phyloP scores from a whole-genome alignment of 2,329 filamentous ascomycete species.

The Colletotrichum liriopes region DNA sequence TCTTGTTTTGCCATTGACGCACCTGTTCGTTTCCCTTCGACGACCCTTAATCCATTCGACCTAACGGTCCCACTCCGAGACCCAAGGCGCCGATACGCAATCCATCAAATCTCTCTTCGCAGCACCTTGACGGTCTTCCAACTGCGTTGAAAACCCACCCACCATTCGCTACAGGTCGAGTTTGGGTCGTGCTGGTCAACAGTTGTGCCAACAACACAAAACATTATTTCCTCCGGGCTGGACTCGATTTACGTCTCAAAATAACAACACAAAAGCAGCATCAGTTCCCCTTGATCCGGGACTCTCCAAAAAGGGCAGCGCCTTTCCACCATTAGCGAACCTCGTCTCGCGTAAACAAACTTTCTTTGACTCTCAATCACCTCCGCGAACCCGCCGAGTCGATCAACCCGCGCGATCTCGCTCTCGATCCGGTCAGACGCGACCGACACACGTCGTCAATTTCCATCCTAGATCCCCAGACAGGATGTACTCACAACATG shows the following conservation, averaged over 20 bases:
- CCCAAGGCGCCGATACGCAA: conserved; percentile 19
- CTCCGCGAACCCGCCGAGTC: conserved; percentile 15
- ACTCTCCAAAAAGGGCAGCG: conserved; percentile 43
- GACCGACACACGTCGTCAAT: conserved; percentile 43
- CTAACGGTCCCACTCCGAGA: conserved; percentile 50
- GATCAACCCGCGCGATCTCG: conserved; percentile 23
- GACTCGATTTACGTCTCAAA: conserved; percentile 56
- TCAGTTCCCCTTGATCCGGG: conserved; percentile 20
- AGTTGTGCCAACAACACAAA: conserved; percentile 33
- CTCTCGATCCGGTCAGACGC: conserved; percentile 42
- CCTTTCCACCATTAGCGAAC: conserved; percentile 38
- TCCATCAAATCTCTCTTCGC: conserved; percentile 49
- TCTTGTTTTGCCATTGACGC: conserved; percentile 46
- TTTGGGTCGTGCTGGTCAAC: conserved; percentile 52
- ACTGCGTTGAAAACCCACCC: conserved; percentile 52
- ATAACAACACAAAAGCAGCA: conserved; percentile 22
- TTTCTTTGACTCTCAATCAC: conserved; percentile 31
- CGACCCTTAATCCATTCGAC: conserved; percentile 59
- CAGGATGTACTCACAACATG: conserved; percentile 86
- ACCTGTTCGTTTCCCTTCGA: conserved; percentile 55
- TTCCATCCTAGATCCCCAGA: conserved; percentile 20
- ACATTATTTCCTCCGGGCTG: conserved; percentile 57
- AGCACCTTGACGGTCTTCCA: conserved; percentile 60
- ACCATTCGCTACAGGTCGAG: conserved; percentile 64
- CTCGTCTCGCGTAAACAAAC: conserved; percentile 10